Conservation (phyloP, 495 filamentous ascomycete genomes). For the Tetracladium setigerum region DNA sequence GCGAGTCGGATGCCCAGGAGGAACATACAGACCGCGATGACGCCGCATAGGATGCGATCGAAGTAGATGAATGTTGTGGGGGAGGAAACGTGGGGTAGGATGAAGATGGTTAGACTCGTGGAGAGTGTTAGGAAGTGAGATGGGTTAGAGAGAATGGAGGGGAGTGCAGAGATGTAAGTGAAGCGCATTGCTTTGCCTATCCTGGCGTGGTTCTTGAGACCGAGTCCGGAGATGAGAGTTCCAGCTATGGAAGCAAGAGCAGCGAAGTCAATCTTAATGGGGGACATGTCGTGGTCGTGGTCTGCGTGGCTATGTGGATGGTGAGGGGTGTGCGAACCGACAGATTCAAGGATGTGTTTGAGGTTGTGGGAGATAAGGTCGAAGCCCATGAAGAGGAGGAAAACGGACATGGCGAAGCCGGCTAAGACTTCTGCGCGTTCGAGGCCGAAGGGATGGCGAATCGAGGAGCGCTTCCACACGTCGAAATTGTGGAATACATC, state of each 20-base stretch:
- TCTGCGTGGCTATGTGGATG: constrained; percentile 50
- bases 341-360: constrained; percentile 69
- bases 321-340: constrained; percentile 53
- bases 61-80: constrained; percentile 68
- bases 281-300: constrained; percentile 47
- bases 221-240: constrained; percentile 80
- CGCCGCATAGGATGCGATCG: constrained; percentile 70
- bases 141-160: constrained; percentile 78
- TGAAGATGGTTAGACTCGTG: constrained; percentile 69
- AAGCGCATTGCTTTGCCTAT: constrained; percentile 78
- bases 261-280: constrained; percentile 74
- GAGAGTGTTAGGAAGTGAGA: constrained; percentile 89
- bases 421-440: constrained; percentile 89
- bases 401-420: constrained; percentile 94
- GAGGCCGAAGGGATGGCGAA: constrained; percentile 89
- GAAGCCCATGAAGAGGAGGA: constrained; percentile 92
- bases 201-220: constrained; percentile 86
- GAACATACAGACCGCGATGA: constrained; percentile 82
- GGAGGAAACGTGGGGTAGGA: constrained; percentile 69
- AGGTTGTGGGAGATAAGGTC: constrained; percentile 89
- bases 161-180: constrained; percentile 73
- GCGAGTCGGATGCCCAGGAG: constrained; percentile 74
- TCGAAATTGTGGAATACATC: constrained; percentile 94
- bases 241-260: constrained; percentile 77
- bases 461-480: constrained; percentile 88